Conservation (phyloP, 2,329 filamentous ascomycete genomes). For the Nemania bipapillata region DNA sequence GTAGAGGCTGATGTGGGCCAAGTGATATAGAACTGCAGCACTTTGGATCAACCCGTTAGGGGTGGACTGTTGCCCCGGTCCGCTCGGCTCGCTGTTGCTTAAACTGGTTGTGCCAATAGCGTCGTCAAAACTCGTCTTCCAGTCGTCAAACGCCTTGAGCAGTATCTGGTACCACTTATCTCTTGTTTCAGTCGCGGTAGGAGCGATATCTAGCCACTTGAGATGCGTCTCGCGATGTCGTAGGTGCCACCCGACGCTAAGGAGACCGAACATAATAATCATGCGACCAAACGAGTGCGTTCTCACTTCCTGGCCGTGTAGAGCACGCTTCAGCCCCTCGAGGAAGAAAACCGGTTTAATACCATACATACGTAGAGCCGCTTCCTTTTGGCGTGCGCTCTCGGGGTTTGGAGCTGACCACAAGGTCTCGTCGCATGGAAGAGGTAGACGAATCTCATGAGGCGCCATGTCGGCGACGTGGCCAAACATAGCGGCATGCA, state of each 20-base stretch:
- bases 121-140: conserved; percentile 85
- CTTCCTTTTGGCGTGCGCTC: conserved; percentile 80
- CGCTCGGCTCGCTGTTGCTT: conserved; percentile 53
- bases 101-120: conserved; percentile 62
- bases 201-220: conserved; percentile 77
- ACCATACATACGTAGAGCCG: conserved; percentile 79
- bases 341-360: conserved; percentile 83
- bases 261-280: conserved; percentile 86
- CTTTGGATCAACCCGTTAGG: conserved; percentile 76
- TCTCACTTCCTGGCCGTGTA: conserved; percentile 82
- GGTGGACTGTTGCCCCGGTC: conserved; percentile 62
- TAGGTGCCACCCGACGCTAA: conserved; percentile 94
- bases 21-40: conserved; percentile 81
- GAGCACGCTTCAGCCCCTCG: conserved; percentile 82
- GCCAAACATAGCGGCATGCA: conserved; percentile 92
- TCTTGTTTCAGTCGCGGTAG: conserved; percentile 67
- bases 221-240: conserved; percentile 87
- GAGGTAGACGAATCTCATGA: conserved; percentile 84
- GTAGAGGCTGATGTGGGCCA: conserved; percentile 89
- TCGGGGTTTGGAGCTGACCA: conserved; percentile 85
- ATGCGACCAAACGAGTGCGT: conserved; percentile 90
- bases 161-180: conserved; percentile 83
- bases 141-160: conserved; percentile 83
- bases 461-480: conserved; percentile 91
- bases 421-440: conserved; percentile 86